Conservation (phyloP, 169 alveolate species). For the Eimeria praecox region DNA sequence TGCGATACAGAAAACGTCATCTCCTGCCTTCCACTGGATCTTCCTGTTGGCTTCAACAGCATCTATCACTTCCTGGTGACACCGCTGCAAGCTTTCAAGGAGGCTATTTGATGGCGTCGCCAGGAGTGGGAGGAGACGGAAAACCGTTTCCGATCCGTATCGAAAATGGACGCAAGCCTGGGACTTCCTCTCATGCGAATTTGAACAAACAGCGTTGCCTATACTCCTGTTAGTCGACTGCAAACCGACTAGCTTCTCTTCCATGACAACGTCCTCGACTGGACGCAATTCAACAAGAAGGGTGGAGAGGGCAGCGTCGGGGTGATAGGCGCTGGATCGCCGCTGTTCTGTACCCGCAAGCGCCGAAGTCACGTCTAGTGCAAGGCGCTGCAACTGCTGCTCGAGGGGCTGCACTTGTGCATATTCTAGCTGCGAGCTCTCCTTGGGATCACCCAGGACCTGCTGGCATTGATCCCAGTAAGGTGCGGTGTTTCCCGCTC, state of each 20-base stretch:
- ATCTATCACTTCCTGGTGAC: slow-evolving; percentile 56
- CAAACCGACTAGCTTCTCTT: slow-evolving; percentile 21
- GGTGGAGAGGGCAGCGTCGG: slow-evolving; percentile 38
- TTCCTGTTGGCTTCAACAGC: slow-evolving; percentile 57
- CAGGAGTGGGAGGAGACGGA: slow-evolving; percentile 71
- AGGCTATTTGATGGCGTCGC: slow-evolving; percentile 28
- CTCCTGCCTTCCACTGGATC: slow-evolving; percentile 34
- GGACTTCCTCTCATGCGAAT: background rate
- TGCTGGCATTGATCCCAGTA: slow-evolving; percentile 50
- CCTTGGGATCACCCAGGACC: background rate
- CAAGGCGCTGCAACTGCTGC: slow-evolving; percentile 55
- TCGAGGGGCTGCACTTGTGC: background rate
- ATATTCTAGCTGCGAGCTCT: background rate
- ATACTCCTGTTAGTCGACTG: background rate
- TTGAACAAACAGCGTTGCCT: background rate
- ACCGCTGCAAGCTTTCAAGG: slow-evolving; percentile 35
- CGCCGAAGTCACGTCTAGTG: slow-evolving; percentile 36
- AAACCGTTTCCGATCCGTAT: slow-evolving; percentile 42
- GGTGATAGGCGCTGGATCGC: background rate
- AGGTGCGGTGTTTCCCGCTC: background rate
- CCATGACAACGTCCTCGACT: slow-evolving; percentile 47
- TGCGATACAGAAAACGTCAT: slow-evolving; percentile 44
- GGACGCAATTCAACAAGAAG: slow-evolving; percentile 53
- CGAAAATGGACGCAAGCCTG: slow-evolving; percentile 57
- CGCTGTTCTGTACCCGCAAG: slow-evolving; percentile 25